A percentile compares a stretch with the other conserved stretches of the same genome.
Conservation (phyloP, 805 yeast species). For the Candida lessepsii region DNA sequence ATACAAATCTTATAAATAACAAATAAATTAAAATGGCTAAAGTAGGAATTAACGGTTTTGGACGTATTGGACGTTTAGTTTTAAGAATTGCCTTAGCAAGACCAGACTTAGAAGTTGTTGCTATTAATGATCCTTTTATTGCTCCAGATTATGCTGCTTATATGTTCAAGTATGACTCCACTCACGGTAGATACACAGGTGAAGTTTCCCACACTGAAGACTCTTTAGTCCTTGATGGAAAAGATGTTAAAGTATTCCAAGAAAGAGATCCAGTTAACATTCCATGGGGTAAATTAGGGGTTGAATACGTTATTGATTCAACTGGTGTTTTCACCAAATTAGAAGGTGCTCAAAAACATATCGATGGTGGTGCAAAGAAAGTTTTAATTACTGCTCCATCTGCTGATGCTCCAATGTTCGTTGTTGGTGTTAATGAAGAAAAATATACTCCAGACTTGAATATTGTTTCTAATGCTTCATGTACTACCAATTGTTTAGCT, state of each 20-base stretch:
- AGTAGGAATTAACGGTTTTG: conserved; percentile 37
- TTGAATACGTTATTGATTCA: conserved; percentile 33
- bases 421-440: conserved; percentile 34
- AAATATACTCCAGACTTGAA: conserved; percentile 32
- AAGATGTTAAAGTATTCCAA: conserved; percentile 28
- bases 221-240: conserved; percentile 27
- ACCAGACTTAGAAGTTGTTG: conserved; percentile 32
- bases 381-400: conserved; percentile 36
- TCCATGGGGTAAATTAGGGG: conserved; percentile 36
- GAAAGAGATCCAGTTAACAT: conserved; percentile 35
- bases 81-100: conserved; percentile 33
- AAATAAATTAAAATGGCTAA: conserved; percentile 18
- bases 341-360: conserved; percentile 37
- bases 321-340: conserved; percentile 36
- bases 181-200: conserved; percentile 33
- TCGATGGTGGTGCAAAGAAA: conserved; percentile 37
- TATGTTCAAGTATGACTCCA: conserved; percentile 39
- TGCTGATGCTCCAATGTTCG: conserved; percentile 37
- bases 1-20: conserved; percentile 2
- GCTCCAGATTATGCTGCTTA: conserved; percentile 36
- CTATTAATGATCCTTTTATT: conserved; percentile 35
- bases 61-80: conserved; percentile 36
- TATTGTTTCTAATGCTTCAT: conserved; percentile 35
- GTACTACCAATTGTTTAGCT: conserved; percentile 39
- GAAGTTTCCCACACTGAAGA: conserved; percentile 26